These are phyloP conservation scores for Heimioporus sp. DNA, from an alignment of 768 basidiomycete genomes.

Conservation along the genomic window DNA sequence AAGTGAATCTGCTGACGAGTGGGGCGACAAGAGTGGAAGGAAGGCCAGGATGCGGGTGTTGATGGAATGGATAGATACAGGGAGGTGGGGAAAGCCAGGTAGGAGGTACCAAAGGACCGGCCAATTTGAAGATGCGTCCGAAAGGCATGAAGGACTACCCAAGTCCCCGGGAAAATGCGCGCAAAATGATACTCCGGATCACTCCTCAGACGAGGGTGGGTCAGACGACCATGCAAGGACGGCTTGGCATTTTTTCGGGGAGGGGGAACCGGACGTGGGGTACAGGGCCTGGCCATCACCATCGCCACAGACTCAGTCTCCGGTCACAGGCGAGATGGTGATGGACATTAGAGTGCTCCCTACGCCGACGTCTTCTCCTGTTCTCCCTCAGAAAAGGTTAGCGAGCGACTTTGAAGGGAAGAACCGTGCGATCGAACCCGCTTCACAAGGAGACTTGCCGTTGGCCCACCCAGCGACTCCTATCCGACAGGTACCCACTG, in stretches of 20 bases:
- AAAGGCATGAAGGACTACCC: not conserved
- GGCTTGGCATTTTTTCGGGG: conserved; percentile 55
- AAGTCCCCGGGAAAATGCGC: not conserved
- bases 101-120: conserved; percentile 30
- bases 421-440: conserved; percentile 1
- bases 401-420: conserved; percentile 3
- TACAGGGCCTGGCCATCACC: conserved; percentile 18
- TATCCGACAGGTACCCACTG: not conserved
- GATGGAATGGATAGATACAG: conserved; percentile 41
- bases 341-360: conserved; percentile 8
- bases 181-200: conserved; percentile 42
- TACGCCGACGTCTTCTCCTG: conserved; percentile 28
- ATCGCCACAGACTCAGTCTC: conserved; percentile 9
- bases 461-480: not conserved
- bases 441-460: not conserved
- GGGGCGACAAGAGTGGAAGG: conserved; percentile 52
- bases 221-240: conserved; percentile 52
- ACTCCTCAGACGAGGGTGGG: conserved; percentile 40
- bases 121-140: conserved; percentile 7
- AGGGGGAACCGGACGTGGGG: conserved; percentile 24
- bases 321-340: not conserved
- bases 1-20: conserved; percentile 47
- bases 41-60: conserved; percentile 44
- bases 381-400: not conserved
- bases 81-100: conserved; percentile 31